Conservation (phyloP, 139 green algal genomes). For the Chlorella sorokiniana region DNA sequence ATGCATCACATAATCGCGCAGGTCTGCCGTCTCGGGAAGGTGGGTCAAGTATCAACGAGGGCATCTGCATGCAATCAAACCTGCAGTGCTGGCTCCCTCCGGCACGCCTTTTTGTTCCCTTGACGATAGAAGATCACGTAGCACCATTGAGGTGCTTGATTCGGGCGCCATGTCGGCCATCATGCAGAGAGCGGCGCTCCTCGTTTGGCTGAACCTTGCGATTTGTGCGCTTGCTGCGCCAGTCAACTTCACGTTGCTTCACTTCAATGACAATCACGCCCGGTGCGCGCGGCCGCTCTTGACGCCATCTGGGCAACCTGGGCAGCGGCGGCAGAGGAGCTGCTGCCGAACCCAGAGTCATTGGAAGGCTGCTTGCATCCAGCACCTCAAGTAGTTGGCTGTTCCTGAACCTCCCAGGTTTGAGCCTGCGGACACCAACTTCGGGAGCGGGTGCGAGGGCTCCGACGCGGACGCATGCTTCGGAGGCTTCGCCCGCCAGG, state of each 20-base stretch:
- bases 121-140: too few relatives aligned
- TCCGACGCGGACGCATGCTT: neutral
- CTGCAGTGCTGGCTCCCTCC: too few relatives aligned
- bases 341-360: neutral
- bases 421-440: neutral
- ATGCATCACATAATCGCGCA: too few relatives aligned
- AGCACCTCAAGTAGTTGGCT: too few relatives aligned
- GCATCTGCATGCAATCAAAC: too few relatives aligned
- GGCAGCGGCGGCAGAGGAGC: neutral
- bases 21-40: too few relatives aligned
- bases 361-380: neutral
- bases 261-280: neutral
- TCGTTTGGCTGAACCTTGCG: neutral
- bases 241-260: neutral
- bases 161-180: too few relatives aligned
- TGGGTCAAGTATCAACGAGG: too few relatives aligned
- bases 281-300: neutral
- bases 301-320: neutral
- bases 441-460: neutral
- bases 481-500: neutral
- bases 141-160: too few relatives aligned
- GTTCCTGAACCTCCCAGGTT: too few relatives aligned
- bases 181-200: too few relatives aligned
- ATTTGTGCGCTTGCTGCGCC: neutral
- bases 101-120: too few relatives aligned